Evolutionary conservation across 768 basidiomycete species (phyloP), one percentile per base, ranked within the genome.

Genomic region (Macrolepiota fuliginosa): DNA sequence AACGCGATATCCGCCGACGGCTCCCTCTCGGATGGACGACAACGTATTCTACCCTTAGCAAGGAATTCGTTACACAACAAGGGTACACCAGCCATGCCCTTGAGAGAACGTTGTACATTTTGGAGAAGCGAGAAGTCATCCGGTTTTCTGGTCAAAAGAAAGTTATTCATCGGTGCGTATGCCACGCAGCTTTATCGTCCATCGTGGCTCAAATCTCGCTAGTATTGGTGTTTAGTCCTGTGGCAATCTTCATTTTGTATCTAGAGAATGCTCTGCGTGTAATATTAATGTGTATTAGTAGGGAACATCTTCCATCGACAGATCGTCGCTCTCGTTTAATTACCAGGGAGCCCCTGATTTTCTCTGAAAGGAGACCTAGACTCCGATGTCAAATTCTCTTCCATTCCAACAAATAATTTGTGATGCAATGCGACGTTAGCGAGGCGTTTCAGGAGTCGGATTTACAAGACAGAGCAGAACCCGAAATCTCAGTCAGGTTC

Each of bases 61-160:
- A 89, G 63, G 96, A 98, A 76, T 98, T 98, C 70, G 95, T 97
- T 6, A 89, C 86, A 10, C 89, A 93, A 67, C 94, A 98, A 72
- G 92, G 94, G 3, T 97, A 90, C 71, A 90, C 91, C 39, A 87
- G 83, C 64, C 94, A 95, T 74, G 92, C 96, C 22, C 81, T 98
- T 22, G 97, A 99, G 73, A 80, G 94, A 65, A 94, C 92, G 19
- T 74, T 98, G 64, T 97, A 87, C 69, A 82, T 98, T 53, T 70
- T 99, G 77, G 97, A 99, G 81, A 96, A 97, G 78, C 81, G 94
- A 64, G 97, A 99, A 72, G 83, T 96, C n/a, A 81, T 99, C 24
- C 81, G 94, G 67, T 99, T 98, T 74, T 89, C 90, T 37, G 86
- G 88, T 5, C 89, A 89, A 82, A 61, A 61, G 79, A 78, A 49